Base-by-base conservation (phyloP, 169 alveolate species). In the Babesia ovata region DNA sequence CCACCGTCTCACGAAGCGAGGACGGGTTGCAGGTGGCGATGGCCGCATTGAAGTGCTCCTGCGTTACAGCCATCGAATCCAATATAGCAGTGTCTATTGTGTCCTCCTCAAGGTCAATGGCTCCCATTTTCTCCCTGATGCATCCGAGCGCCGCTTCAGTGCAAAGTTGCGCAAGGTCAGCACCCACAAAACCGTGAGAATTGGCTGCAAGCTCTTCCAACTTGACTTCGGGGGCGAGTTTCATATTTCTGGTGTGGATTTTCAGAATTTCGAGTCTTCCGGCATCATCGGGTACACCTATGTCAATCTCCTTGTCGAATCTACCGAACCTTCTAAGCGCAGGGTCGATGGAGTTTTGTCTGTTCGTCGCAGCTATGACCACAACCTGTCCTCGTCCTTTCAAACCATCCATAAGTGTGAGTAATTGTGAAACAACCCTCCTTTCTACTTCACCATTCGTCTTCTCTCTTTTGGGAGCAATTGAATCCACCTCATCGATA, bases 381-480 rank as follows among this genome's bases (percentile, higher is more conserved):
- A 96, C 98, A 48, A 97, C 99, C 77, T 98, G 99, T 22, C 99
- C 99, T 85, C 99, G 95, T 42, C 99, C 99, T 88, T 98, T 97
- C 19, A 97, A 92, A 42, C 99, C 99, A 78, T 98, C 99, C 99
- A 98, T 98, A 57, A 98, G 92, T 21, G 99, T 98, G 46, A 98
- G 92, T 62, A 98, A 89, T 91, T 98, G 99, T 16, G 99, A 95
- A 24, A 98, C 99, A 49, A 98, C 99, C 81, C 99, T 95, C 75
- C 98, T 95, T 89, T 98, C 99, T n/a, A 98, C 99, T 90, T 98
- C 99, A 13, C 99, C 99, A 91, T 95, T 95, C 7, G 99, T 96
- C 90, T 98, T 97, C 75, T 98, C 99, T 89, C 99, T 95, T 91
- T 98, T 98, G 24, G 99, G 99, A 19, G 99, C 99, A 63, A 98